Percentiles rank a stretch among this genome's conserved stretches.
Conservation (phyloP, 257 asterid genomes). For the Fraxinus cuspidata region DNA sequence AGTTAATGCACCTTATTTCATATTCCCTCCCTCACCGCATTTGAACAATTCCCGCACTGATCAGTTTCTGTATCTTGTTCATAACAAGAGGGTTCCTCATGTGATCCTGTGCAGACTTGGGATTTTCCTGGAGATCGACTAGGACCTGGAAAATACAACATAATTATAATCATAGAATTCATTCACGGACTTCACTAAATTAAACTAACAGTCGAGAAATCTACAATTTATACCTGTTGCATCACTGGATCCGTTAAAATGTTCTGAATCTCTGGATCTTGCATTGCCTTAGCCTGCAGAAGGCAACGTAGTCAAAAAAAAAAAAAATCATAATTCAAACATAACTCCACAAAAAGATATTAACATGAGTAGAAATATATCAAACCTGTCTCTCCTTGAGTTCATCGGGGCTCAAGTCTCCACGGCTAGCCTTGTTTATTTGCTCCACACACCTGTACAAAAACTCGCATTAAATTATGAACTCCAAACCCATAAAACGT, state of each 20-base stretch:
- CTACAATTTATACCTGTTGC: conserved; percentile 68
- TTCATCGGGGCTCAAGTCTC: conserved; percentile 89
- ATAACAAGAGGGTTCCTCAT: conserved; percentile 83
- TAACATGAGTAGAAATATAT: background rate
- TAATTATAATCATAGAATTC: background rate
- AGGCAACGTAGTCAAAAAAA: background rate
- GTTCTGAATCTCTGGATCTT: conserved; percentile 91
- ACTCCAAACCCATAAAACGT: background rate
- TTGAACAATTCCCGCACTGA: conserved; percentile 88
- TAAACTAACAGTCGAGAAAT: no score
- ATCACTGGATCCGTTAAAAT: conserved; percentile 91
- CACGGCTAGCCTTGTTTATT: conserved; percentile 86
- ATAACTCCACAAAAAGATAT: background rate
- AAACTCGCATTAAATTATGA: background rate
- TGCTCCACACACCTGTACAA: conserved; percentile 76
- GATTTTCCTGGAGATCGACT: conserved; percentile 78
- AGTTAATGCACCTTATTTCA: background rate
- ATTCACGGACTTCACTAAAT: background rate
- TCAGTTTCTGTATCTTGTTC: conserved; percentile 87
- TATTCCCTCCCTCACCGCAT: conserved; percentile 34
- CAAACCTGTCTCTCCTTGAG: conserved; percentile 98
- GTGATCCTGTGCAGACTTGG: conserved; percentile 78
- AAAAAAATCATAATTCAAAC: background rate
- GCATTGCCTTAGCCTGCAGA: conserved; percentile 85
- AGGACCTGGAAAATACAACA: conserved; percentile 49